Percentiles rank a stretch among this genome's conserved stretches.
Conservation (phyloP, 306 rosid species). For the Mimosa bimucronata region DNA sequence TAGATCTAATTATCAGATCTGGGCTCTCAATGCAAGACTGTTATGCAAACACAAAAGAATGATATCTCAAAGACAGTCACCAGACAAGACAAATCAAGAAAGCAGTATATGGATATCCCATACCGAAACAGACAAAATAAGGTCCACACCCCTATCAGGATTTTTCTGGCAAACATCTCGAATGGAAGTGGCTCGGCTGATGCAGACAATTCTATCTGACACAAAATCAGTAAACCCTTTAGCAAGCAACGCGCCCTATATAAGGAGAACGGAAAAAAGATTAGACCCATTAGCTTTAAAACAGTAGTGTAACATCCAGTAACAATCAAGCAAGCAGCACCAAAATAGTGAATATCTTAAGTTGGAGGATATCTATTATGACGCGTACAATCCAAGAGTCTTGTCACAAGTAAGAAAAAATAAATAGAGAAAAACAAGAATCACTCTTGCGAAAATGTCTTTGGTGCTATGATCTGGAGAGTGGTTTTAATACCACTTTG, state of each 20-base stretch:
- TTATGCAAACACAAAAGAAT: conserved; percentile 40
- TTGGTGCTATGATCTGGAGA: too few species aligned
- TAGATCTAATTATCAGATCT: conserved; percentile 75
- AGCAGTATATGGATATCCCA: conserved; percentile 32
- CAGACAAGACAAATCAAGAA: conserved; percentile 37
- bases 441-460: too few species aligned
- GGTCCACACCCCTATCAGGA: conserved; percentile 96
- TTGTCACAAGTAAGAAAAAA: not conserved
- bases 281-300: conserved; percentile 21
- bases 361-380: conserved; percentile 22
- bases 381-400: not conserved
- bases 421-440: not conserved
- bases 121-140: conserved; percentile 95
- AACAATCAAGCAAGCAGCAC: conserved; percentile 26
- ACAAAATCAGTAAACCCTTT: conserved; percentile 63
- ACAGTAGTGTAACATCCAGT: conserved; percentile 27
- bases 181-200: conserved; percentile 88
- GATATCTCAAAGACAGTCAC: conserved; percentile 38
- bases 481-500: too few species aligned
- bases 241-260: conserved; percentile 75
- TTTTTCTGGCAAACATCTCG: conserved; percentile 87
- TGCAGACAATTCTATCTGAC: conserved; percentile 67
- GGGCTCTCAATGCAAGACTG: conserved; percentile 88
- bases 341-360: conserved; percentile 9
- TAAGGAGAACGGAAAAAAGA: conserved; percentile 38